Percentiles rank a stretch among this genome's conserved stretches.
Conservation (phyloP, 352 stramenopile genomes). For the Phytophthora kernoviae region DNA sequence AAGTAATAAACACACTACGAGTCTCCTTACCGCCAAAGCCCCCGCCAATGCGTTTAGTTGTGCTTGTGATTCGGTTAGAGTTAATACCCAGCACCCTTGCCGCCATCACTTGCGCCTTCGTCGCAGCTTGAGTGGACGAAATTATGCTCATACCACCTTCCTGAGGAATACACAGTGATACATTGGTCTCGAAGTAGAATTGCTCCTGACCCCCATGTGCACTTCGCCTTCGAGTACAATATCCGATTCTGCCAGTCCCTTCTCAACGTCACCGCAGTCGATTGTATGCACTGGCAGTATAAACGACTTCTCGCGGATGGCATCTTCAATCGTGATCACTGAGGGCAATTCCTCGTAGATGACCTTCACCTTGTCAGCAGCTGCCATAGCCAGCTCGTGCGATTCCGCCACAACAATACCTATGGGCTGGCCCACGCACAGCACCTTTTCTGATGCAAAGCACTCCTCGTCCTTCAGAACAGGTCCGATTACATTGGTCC, state of each 20-base stretch:
- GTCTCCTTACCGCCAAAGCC: constrained; percentile 98
- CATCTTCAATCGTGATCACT: constrained; percentile 95
- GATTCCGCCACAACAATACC: constrained; percentile 86
- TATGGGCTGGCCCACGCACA: constrained; percentile 82
- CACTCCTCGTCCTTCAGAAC: constrained; percentile 89
- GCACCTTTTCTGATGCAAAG: constrained; percentile 74
- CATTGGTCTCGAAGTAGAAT: constrained; percentile 96
- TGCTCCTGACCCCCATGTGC: constrained; percentile 94
- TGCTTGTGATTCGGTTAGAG: constrained; percentile 90
- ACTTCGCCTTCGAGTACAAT: constrained; percentile 89
- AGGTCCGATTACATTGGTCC: constrained; percentile 79
- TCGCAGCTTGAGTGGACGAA: constrained; percentile 93
- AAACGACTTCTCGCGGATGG: constrained; percentile 92
- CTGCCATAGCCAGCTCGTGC: constrained; percentile 73
- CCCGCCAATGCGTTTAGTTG: constrained; percentile 95
- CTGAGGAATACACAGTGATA: constrained; percentile 74
- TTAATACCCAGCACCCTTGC: constrained; percentile 92
- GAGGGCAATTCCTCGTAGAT: constrained; percentile 89
- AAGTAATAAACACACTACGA: constrained; percentile 90
- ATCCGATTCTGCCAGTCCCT: constrained; percentile 68
- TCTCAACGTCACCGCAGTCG: constrained; percentile 79
- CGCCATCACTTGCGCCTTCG: constrained; percentile 92
- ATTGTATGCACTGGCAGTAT: constrained; percentile 87
- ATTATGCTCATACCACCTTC: constrained; percentile 94
- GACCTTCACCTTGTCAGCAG: constrained; percentile 86